Evolutionary conservation across 352 stramenopile species (phyloP), one percentile per base, ranked within the genome.

Genomic region (Phytophthora quininea): DNA sequence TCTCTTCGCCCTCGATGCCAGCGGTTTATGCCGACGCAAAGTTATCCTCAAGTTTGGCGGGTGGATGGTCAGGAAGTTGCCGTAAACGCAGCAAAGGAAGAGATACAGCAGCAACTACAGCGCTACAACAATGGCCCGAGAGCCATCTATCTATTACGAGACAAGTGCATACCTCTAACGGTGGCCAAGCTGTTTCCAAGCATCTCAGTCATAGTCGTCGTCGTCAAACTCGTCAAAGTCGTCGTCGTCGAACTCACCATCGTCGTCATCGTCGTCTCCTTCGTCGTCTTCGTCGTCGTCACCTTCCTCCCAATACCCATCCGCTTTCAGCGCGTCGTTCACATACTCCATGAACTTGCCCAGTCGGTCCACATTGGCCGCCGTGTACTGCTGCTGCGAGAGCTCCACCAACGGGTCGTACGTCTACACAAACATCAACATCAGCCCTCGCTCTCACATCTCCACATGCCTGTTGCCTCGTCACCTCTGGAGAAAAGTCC

Each of bases 371-470:
- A 77, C 72, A 54, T 80, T 76, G 52, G 84, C 47, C 6, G 42
- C 29, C 54, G 54, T 70, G 32, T 71, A 64, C 8, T 88, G 79
- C 49, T 83, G 48, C 47, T 87, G 67, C 19, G 73, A 77, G 6
- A 90, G 54, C 48, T 86, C 72, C 46, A 93, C 79, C 9, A 93
- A 59, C 51, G 76, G 69, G 56, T 89, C 81, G 69, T 91, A 93
- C 59, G 76, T 83, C 84, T 93, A 52, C 38, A 64, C 2, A 64
- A 30, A 46, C 54, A 63, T 9, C 31, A 58, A 37, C 14, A 31
- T 12, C 10, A 29, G 37, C n/a, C 47, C 11, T 64, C 5, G 51
- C 31, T 50, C 14, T 61, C 30, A 24, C 15, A 31, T 59, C 27
- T 29, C 50, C 48, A 45, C 42, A 38, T 29, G 19, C 31, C 12